Evolutionary conservation across 129 eudicot species (phyloP), one percentile per base, ranked within the genome.

Genomic region (Apium graveolens): DNA sequence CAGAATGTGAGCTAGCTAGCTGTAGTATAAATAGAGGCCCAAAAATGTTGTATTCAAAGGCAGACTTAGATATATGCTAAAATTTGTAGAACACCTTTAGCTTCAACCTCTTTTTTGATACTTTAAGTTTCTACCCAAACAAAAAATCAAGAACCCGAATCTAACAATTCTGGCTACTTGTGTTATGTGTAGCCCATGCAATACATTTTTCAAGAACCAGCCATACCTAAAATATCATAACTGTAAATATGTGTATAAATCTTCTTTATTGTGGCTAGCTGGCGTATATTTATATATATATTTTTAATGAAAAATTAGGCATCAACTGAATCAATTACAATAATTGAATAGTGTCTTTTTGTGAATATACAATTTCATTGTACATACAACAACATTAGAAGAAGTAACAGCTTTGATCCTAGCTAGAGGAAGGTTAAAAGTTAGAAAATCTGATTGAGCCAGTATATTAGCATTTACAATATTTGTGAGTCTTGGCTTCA

Each of bases 181-280:
- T 27, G n/a, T n/a, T n/a, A n/a, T n/a, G n/a, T n/a, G 2, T 41
- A 26, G 49, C 29, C 53, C 70, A 62, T 81, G 75, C 76, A 60
- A 8, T n/a, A 10, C 35, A 75, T 45, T 75, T 65, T 34, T 34
- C 49, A 80, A 80, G 34, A 63, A 32, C 84, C 71, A 81, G 51
- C 83, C 80, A 48, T 31, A 11, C 41, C 20, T 68, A 68, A 4
- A 31, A 29, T 29, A 35, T 68, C 24, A 63, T 63, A 13, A 11
- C 3, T 31, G 70, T 63, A 62, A n/a, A n/a, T n/a, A n/a, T n/a
- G n/a, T n/a, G n/a, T n/a, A 4, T 55, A 55, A 1, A 1, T 3
- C 5, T 57, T n/a, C 66, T 24, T 57, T 57, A 57, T 57, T 57
- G n/a, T 8, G 26, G 68, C 68, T 26, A 18, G 57, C 57, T n/a